Percentiles rank a stretch among this genome's conserved stretches.
phyloP scores from a whole-genome alignment of 1,284 basidiomycete species.

The Trichosporon sp. region DNA sequence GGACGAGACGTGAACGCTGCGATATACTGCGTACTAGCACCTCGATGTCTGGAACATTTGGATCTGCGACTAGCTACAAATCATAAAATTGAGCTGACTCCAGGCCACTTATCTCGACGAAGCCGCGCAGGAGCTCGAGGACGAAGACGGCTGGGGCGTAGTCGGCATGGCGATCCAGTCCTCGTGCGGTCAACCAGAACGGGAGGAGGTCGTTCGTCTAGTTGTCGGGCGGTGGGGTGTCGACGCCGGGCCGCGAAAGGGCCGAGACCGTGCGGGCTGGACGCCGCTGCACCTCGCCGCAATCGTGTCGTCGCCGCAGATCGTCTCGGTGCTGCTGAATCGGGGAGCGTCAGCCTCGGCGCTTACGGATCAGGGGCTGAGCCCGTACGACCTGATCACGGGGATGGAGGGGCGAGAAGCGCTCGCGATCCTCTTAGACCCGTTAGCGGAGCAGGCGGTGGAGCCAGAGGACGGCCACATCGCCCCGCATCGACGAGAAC shows the following conservation, averaged over 20 bases:
- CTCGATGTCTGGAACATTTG: too few relatives aligned
- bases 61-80: background rate
- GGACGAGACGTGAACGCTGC: too few relatives aligned
- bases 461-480: conserved; percentile 19
- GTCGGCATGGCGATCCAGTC: conserved; percentile 74
- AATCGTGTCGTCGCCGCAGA: conserved; percentile 77
- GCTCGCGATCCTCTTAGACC: conserved; percentile 66
- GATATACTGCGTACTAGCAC: too few relatives aligned
- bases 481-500: conserved; percentile 21
- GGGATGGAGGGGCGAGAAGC: conserved; percentile 71
- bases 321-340: conserved; percentile 86
- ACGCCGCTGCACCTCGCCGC: conserved; percentile 92
- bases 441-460: conserved; percentile 5
- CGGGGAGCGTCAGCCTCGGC: conserved; percentile 78
- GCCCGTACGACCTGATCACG: conserved; percentile 76
- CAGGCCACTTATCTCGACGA: conserved; percentile 35
- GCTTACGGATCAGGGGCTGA: conserved; percentile 67
- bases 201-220: conserved; percentile 78
- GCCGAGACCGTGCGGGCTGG: conserved; percentile 67
- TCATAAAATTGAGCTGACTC: conserved; percentile 1
- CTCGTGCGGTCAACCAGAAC: conserved; percentile 64
- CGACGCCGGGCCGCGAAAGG: conserved; percentile 25
- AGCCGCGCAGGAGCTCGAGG: conserved; percentile 50
- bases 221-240: conserved; percentile 69
- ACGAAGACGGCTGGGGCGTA: conserved; percentile 76